Base-by-base conservation (phyloP, 139 green algal species). In the Nannochloris sp. region DNA sequence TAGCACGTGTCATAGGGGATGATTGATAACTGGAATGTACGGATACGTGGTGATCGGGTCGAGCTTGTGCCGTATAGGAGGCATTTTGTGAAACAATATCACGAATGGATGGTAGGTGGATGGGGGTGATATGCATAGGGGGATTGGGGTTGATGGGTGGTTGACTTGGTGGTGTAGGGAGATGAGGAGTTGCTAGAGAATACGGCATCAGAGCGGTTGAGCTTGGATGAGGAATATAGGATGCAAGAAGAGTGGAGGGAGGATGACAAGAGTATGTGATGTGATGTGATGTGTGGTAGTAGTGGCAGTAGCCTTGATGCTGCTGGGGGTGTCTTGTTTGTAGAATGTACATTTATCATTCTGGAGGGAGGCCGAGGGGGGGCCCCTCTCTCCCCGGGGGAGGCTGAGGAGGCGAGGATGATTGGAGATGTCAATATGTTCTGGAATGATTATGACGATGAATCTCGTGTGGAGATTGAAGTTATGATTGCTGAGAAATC, bases 311-410 rank as follows among this genome's bases (percentile, higher is more conserved):
- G 20, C 20, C 20, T 23, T 23, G 20, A 23, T 23, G 20, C 20
- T 40, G 33, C 9, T 40, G 33, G n/a, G 16, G 10, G 6, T 9
- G 46, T 28, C 17, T 53, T 53, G 46, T 36, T 14, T 55, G 46
- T 66, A 74, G 73, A 93, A 63, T 83, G 75, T 63, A 95, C 85
- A 1, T 94, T 91, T 60, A 94, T 94, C 23, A 17, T 92, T 17
- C 60, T 91, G 13, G 84, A 94, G 49, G 66, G 31, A 0, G 59
- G 48, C 43, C 30, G 60, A 14, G 66, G 63, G 1, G 79, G 83
- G 30, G 80, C 70, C 0, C 26, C 20, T 23, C 20, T 23, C 20
- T 23, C 20, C 20, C 20, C 72, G 4, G 71, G 66, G 2, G 78
- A 70, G 3, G 45, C 40, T 2, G 70, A 82, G 36, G 73, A 74